A percentile compares a stretch with the other conserved stretches of the same genome.
Evolutionary conservation across 768 basidiomycete genomes (phyloP).

Genomic region (Hericium alpestre): DNA sequence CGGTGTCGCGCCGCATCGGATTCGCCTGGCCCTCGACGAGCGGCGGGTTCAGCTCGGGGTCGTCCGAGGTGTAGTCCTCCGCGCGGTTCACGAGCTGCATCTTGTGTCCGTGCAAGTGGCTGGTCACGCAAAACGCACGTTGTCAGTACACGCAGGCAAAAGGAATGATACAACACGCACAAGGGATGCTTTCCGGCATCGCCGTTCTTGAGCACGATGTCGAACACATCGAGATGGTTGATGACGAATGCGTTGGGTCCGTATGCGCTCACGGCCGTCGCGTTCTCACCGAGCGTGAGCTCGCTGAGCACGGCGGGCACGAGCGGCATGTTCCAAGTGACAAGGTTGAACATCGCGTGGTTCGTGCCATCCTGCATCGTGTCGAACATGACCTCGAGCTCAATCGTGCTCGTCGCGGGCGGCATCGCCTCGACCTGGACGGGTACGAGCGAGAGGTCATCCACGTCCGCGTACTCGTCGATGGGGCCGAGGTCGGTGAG

Average conservation of each 20-base stretch:
- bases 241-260: slow-evolving; percentile 72
- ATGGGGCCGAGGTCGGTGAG: slow-evolving; percentile 44
- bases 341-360: slow-evolving; percentile 62
- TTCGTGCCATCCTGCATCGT: slow-evolving; percentile 84
- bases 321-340: slow-evolving; percentile 58
- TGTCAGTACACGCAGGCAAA: slow-evolving; percentile 1
- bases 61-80: slow-evolving; percentile 57
- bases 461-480: slow-evolving; percentile 46
- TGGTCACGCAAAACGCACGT: slow-evolving; percentile 19
- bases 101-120: slow-evolving; percentile 88
- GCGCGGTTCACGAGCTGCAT: slow-evolving; percentile 71
- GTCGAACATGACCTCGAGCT: slow-evolving; percentile 68
- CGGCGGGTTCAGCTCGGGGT: slow-evolving; percentile 73
- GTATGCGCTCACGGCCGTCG: slow-evolving; percentile 59
- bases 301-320: slow-evolving; percentile 72
- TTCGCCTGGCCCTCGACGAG: slow-evolving; percentile 70
- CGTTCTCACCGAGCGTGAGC: slow-evolving; percentile 67
- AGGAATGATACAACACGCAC: slow-evolving; percentile 30
- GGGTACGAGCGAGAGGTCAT: slow-evolving; percentile 66
- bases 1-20: slow-evolving; percentile 87
- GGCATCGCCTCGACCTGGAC: slow-evolving; percentile 39
- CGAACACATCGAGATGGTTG: slow-evolving; percentile 63
- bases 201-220: slow-evolving; percentile 64
- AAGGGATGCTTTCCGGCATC: slow-evolving; percentile 79
- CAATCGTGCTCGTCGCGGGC: slow-evolving; percentile 44